Evolutionary conservation across 202 grass and related monocot genomes (phyloP).

Genomic region (Brachypodium distachyon): DNA sequence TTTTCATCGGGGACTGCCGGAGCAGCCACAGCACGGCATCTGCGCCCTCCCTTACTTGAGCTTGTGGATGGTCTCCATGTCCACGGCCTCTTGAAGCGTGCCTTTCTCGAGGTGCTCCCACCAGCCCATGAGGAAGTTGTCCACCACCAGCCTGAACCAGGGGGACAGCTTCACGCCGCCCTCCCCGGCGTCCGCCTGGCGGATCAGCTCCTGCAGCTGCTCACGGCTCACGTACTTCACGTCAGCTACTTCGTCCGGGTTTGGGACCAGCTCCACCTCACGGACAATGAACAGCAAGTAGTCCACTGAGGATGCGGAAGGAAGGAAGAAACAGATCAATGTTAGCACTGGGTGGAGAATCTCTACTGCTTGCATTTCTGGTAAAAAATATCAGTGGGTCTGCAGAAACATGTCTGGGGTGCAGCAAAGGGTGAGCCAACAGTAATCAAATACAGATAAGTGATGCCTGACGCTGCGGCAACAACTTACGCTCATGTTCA

Average conservation of each 20-base stretch:
- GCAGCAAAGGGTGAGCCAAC: background rate
- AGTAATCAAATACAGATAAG: background rate
- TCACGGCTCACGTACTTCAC: constrained; percentile 71
- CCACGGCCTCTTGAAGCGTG: constrained; percentile 48
- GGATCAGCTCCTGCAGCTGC: constrained; percentile 65
- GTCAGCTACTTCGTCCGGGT: constrained; percentile 77
- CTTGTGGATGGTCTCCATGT: constrained; percentile 92
- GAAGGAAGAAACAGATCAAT: background rate
- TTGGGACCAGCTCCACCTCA: constrained; percentile 63
- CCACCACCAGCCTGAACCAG: constrained; percentile 80
- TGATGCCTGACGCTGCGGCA: background rate
- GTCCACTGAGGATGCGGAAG: constrained; percentile 46
- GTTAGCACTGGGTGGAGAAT: background rate
- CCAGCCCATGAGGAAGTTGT: constrained; percentile 87
- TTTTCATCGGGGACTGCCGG: background rate
- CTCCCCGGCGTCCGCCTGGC: constrained; percentile 69
- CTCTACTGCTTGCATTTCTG: background rate
- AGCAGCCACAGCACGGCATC: background rate
- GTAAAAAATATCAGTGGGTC: background rate
- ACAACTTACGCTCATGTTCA: constrained; percentile 72
- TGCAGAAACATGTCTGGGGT: background rate
- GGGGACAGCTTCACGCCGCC: constrained; percentile 71
- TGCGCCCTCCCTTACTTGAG: constrained; percentile 33
- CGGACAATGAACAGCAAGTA: constrained; percentile 75
- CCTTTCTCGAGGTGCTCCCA: constrained; percentile 80